These are phyloP conservation scores for Cercospora citrullina DNA, from an alignment of 2,329 filamentous ascomycete species.

Conservation along the genomic window DNA sequence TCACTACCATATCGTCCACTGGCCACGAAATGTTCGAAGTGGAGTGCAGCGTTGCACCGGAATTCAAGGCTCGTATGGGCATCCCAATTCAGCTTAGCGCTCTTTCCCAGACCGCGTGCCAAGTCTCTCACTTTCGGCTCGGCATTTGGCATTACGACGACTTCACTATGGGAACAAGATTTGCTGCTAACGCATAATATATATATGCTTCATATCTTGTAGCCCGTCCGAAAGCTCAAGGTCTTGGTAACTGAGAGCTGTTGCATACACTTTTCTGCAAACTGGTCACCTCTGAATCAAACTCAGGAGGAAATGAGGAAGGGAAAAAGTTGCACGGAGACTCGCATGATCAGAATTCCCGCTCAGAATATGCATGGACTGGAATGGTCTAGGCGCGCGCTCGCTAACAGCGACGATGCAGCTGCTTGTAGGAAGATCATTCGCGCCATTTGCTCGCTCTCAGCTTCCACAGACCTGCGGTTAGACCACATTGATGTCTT, in stretches of 20 bases:
- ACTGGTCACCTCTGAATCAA: neutral
- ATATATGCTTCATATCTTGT: neutral
- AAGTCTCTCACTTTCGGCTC: neutral
- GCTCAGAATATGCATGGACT: constrained; percentile 1
- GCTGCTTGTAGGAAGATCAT: neutral
- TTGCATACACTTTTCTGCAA: neutral
- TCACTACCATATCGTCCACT: too few relatives aligned
- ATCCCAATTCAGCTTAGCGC: neutral
- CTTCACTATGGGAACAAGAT: neutral
- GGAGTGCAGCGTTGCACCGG: neutral
- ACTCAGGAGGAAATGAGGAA: too few relatives aligned
- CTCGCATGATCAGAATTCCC: too few relatives aligned
- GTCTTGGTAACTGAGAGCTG: neutral
- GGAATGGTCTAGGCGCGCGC: neutral
- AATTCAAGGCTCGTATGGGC: neutral
- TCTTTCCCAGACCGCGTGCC: neutral
- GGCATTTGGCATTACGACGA: constrained; percentile 10
- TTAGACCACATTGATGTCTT: constrained; percentile 8
- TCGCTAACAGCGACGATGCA: neutral
- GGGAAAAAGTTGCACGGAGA: too few relatives aligned
- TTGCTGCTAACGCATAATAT: constrained; percentile 1
- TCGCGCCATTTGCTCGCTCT: neutral
- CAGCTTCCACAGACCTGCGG: constrained; percentile 17
- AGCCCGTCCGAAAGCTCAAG: neutral
- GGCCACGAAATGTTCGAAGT: too few relatives aligned